A percentile compares a stretch with the other conserved stretches of the same genome.
Evolutionary conservation across 2,329 filamentous ascomycete genomes (phyloP).

Genomic region (Colletotrichum sp.): DNA sequence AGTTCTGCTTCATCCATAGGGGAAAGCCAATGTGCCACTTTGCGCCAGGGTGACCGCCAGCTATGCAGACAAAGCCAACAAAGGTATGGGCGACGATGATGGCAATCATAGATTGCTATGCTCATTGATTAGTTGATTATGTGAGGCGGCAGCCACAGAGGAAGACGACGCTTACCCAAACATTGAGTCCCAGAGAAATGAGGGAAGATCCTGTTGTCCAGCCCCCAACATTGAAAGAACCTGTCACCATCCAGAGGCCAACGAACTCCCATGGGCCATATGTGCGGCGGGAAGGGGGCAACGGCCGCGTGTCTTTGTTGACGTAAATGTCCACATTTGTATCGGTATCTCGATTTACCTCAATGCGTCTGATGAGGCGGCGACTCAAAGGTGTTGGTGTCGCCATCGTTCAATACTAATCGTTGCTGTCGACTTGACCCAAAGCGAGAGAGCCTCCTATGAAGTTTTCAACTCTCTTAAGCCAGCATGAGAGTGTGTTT

Average conservation of each 20-base stretch:
- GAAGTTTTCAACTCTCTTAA: not conserved
- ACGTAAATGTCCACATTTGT: conserved; percentile 24
- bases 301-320: conserved; percentile 30
- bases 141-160: not conserved
- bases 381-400: not conserved
- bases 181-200: conserved; percentile 25
- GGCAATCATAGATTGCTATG: conserved; percentile 21
- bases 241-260: conserved; percentile 32
- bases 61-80: conserved; percentile 23
- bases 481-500: not conserved
- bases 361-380: conserved; percentile 17
- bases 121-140: not conserved
- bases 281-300: conserved; percentile 29
- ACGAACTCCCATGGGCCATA: conserved; percentile 34
- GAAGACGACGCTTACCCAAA: not conserved
- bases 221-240: conserved; percentile 33
- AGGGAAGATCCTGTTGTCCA: conserved; percentile 30
- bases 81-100: conserved; percentile 22
- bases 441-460: not conserved
- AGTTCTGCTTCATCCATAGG: conserved; percentile 27
- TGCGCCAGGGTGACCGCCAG: conserved; percentile 25
- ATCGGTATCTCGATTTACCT: conserved; percentile 24
- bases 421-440: not conserved
- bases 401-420: not conserved
- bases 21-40: conserved; percentile 29